These are phyloP conservation scores for Trichoderma endophyticum DNA, from an alignment of 2,329 filamentous ascomycete species.

Conservation along the genomic window DNA sequence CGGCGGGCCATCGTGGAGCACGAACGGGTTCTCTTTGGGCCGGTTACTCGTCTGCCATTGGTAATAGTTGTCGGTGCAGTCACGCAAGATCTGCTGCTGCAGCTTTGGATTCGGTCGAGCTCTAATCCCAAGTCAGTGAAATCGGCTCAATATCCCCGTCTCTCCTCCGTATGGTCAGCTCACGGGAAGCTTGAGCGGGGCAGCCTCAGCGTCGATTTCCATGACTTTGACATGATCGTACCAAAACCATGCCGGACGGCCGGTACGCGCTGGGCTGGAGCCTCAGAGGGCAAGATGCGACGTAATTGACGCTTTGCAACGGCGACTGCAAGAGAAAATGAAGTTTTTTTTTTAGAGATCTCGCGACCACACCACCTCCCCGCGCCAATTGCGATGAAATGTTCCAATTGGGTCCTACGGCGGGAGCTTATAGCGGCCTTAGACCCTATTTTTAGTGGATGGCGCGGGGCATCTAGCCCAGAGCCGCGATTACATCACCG, in stretches of 20 bases:
- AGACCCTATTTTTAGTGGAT: constrained; percentile 6
- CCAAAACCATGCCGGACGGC: constrained; percentile 29
- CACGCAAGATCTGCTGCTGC: constrained; percentile 60
- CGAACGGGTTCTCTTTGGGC: constrained; percentile 60
- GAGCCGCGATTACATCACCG: constrained; percentile 17
- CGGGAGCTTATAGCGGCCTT: constrained; percentile 3
- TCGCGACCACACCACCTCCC: neutral
- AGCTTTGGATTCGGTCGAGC: constrained; percentile 50
- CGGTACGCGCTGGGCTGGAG: constrained; percentile 15
- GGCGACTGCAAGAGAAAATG: neutral
- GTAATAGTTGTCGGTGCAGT: constrained; percentile 86
- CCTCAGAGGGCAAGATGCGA: constrained; percentile 16
- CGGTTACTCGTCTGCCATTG: constrained; percentile 70
- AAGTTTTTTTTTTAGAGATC: neutral
- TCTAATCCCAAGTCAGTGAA: constrained; percentile 32
- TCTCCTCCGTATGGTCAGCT: constrained; percentile 27
- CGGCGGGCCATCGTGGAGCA: constrained; percentile 91
- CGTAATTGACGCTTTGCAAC: constrained; percentile 9
- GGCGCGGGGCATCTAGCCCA: constrained; percentile 1
- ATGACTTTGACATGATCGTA: constrained; percentile 53
- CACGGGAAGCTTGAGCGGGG: constrained; percentile 73
- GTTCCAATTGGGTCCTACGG: constrained; percentile 1
- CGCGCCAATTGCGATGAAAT: constrained; percentile 3
- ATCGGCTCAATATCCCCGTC: neutral
- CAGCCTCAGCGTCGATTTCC: constrained; percentile 71